Evolutionary conservation across 768 basidiomycete genomes (phyloP), one percentile per base, ranked within the genome.

Genomic region (Serendipita sp.): DNA sequence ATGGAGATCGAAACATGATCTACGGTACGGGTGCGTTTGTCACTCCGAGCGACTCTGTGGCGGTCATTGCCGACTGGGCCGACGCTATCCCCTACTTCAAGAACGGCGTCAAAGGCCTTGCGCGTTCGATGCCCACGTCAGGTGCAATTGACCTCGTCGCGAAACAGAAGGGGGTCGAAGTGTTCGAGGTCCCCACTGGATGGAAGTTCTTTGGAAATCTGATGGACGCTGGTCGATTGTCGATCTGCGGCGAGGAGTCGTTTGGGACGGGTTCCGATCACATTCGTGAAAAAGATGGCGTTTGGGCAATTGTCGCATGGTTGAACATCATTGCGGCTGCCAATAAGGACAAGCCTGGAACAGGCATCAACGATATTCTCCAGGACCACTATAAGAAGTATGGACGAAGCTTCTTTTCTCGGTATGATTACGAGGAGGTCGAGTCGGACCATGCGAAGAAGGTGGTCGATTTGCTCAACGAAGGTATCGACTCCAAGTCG

Each of bases 161-260:
- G 14, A 82, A 93, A 79, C 88, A 85, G 71, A 96, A 94, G 77
- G 88, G 88, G 13, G 73, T 96, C 44, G 90, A 95, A 72, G 85
- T 82, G 71, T 96, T 95, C 69, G 96, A 97, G 72, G 95, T 98
- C 20, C 96, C 96, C 2, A 99, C 96, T 22, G 94, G 95, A 66
- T 97, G 93, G 93, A 99, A 99, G 75, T 99, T 99, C 82, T 99
- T 99, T 71, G 96, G 96, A 51, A 99, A 98, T 75, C 78, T 99
- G 68, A 99, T 99, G 96, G 96, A 99, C 72, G 96, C 96, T 20
- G 95, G 94, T 0, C 81, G 91, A 45, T 81, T 99, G 58, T 97
- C 95, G 58, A 98, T 99, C 71, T 99, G 96, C 70, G 96, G 96
- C 63, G 96, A 99, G 72, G 96, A 99, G 75, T 94, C 91, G 2